Evolutionary conservation across 495 filamentous ascomycete species (phyloP).

Genomic region (Lichenothelia convexa): DNA sequence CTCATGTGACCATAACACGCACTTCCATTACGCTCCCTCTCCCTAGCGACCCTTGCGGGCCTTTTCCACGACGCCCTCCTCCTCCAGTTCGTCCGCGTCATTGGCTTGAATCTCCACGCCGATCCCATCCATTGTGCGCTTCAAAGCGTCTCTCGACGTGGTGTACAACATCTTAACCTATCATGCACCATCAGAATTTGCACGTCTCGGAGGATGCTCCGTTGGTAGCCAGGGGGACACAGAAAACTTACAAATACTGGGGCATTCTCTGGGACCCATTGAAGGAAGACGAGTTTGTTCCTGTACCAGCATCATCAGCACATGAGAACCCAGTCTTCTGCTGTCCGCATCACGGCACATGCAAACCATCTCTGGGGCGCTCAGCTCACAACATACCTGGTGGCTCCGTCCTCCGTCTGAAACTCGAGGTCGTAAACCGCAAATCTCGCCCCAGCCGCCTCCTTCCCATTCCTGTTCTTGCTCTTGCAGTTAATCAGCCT

Average conservation of each 20-base stretch:
- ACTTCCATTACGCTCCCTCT: no score
- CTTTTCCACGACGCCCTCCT: constrained; percentile 53
- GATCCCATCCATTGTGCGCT: constrained; percentile 67
- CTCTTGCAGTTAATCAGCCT: constrained; percentile 51
- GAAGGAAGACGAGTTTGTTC: constrained; percentile 91
- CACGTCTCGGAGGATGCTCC: neutral
- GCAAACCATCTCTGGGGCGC: no score
- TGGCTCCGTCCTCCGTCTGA: constrained; percentile 49
- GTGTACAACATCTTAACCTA: constrained; percentile 99
- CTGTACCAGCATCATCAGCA: constrained; percentile 25
- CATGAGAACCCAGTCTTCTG: no score
- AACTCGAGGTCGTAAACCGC: constrained; percentile 90
- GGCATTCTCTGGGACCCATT: constrained; percentile 78
- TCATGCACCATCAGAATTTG: constrained; percentile 42
- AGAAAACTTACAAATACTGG: constrained; percentile 50
- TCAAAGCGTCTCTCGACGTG: constrained; percentile 81
- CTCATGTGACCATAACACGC: no score
- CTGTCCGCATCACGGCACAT: no score
- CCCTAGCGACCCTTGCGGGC: constrained; percentile 54
- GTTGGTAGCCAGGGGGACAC: neutral
- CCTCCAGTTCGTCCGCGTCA: constrained; percentile 76
- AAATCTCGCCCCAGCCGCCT: constrained; percentile 54
- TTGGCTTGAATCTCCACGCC: constrained; percentile 80
- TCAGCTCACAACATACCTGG: no score
- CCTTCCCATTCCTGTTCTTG: constrained; percentile 43